Evolutionary conservation across 257 asterid genomes (phyloP), one percentile per base, ranked within the genome.

Genomic region (Solanum pinnatisectum): DNA sequence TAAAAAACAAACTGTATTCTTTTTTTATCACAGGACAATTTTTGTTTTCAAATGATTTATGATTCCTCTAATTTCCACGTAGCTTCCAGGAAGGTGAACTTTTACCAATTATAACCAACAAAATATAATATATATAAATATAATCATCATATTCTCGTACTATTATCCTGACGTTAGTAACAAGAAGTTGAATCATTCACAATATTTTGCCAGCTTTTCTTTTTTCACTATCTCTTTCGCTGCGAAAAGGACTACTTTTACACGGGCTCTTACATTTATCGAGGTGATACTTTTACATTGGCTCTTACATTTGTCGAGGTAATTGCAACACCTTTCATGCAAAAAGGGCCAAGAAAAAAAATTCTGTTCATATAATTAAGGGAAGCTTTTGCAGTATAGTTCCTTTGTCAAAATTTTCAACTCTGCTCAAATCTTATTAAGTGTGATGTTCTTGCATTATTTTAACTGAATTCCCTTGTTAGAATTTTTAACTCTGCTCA

Each of bases 51-150:
- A 60, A 20, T 74, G 49, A 74, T 22, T 22, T 36, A 35, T 52
- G 56, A 84, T 3, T 84, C 15, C 22, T 56, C 74, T 32, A 25
- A 13, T 16, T 83, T 22, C 56, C 76, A 85, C 63, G 89, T 39
- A 87, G 16, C 89, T 87, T 87, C 89, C 89, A n/a, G 68, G 89
- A 87, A 87, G 49, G 89, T 25, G 86, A 87, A 52, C 60, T 52
- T 79, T 25, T 72, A 72, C 4, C 76, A 68, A 8, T 16, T 72
- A 72, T 72, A 33, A 72, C 42, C 44, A 72, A 33, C 79, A 72
- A 4, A 33, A 71, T 49, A 33, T 16, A 72, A 27, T 71, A 72
- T 33, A 72, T 33, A 9, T 15, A 46, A 49, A 16, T 52, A 52
- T 52, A 11, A 73, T 35, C 10, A 36, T 74, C 49, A 74, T 36